These are phyloP conservation scores for Bruguiera sexangula DNA, from an alignment of 345 rosid species.

Conservation along the genomic window DNA sequence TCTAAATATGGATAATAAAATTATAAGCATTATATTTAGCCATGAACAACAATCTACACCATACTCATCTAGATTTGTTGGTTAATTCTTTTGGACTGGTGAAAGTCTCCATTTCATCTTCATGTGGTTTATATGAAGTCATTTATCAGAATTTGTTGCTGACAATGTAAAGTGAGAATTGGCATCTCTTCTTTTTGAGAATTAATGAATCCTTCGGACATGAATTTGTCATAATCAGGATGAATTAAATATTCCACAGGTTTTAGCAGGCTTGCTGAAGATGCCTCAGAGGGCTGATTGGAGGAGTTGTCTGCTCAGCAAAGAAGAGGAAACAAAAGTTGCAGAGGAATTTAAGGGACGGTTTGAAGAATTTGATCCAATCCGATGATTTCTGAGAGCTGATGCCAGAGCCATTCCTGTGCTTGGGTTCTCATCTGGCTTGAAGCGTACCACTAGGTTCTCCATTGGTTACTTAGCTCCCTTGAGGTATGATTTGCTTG, in stretches of 20 bases:
- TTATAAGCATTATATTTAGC: no score
- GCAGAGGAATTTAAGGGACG: conserved; percentile 61
- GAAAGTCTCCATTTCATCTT: no score
- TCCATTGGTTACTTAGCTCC: background rate
- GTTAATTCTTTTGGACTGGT: no score
- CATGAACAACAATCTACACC: no score
- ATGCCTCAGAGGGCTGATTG: conserved; percentile 82
- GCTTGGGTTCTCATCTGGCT: background rate
- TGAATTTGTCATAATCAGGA: background rate
- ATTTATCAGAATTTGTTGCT: background rate
- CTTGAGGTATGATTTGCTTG: conserved; percentile 5
- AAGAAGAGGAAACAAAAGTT: conserved; percentile 65
- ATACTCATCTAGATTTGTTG: no score
- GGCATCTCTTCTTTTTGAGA: background rate
- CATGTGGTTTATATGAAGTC: background rate
- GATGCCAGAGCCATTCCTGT: conserved; percentile 9
- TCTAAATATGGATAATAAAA: no score
- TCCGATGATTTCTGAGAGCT: conserved; percentile 24
- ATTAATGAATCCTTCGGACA: background rate
- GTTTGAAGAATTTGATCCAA: conserved; percentile 68
- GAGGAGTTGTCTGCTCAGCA: conserved; percentile 64
- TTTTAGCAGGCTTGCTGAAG: conserved; percentile 79
- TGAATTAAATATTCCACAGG: conserved; percentile 42
- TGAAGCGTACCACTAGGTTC: background rate
- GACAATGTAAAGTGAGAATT: background rate